Evolutionary conservation across 1,284 basidiomycete genomes (phyloP), one percentile per base, ranked within the genome.

Genomic region (Puccinia triticina): DNA sequence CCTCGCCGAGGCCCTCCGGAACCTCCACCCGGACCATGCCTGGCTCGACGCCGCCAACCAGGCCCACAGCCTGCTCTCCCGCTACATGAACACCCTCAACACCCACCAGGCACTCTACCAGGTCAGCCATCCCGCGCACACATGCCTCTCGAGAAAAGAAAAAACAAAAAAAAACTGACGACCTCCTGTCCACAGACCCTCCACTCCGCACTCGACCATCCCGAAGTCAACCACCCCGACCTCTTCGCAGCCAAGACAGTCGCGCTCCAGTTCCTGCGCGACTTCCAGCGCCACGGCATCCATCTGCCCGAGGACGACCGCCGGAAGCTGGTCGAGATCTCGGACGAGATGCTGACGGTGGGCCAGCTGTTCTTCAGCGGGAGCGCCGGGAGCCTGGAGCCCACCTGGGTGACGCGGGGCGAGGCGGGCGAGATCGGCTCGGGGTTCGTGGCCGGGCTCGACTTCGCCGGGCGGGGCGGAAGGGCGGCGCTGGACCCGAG

Each of bases 11-110:
- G 11, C 55, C 18, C 29, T 79, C n/a, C 29, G 77, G 5, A 79
- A 69, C 69, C 29, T 79, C 3, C 66, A 79, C 55, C 77, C 77
- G 0, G 32, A 71, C 55, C 66, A 32, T 2, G 34, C 57, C 18
- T 79, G 77, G 77, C 10, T 72, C 32, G 10, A 32, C 11, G 77
- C 64, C 10, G 64, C 77, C 11, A 57, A 79, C 55, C 66, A 55
- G 37, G 64, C 66, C 14, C 77, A 79, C 34, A 32, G 32, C 10
- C 34, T 79, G 3, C 77, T 79, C 48, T 79, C 64, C 14, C 66
- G 77, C 0, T 79, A 79, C 40, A 79, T 79, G 77, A 79, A 79
- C 66, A 79, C 77, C 12, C 77, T 79, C 48, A 79, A 79, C 40
- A 79, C 77, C 23, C 77, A 79, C 32, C 21, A 59, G 14, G 50